Conservation (phyloP, 441 rosid genomes). For the Arabidopsis lyrata region DNA sequence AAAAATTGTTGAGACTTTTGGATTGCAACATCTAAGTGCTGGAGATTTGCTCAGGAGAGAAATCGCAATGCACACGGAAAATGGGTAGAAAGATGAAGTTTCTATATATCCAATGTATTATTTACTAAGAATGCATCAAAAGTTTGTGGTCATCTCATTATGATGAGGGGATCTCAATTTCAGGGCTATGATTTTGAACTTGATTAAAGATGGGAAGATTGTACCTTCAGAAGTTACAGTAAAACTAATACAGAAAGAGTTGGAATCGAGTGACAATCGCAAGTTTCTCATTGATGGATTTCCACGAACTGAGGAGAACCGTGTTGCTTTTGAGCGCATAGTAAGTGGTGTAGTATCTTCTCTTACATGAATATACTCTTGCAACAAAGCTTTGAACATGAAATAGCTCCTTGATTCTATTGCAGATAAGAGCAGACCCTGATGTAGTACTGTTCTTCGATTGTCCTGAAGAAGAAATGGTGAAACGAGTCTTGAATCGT, state of each 20-base stretch:
- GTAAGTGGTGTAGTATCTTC: conserved; percentile 49
- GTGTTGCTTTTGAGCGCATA: conserved; percentile 65
- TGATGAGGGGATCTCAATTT: conserved; percentile 35
- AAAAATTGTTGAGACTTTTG: conserved; percentile 69
- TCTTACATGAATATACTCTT: background rate
- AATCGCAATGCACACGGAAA: conserved; percentile 57
- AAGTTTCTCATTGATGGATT: conserved; percentile 87
- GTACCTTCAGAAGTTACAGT: conserved; percentile 82
- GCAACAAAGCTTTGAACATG: background rate
- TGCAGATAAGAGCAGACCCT: conserved; percentile 82
- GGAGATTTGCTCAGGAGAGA: conserved; percentile 78
- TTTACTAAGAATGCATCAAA: conserved; percentile 2
- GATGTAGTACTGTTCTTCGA: conserved; percentile 83
- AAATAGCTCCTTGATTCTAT: conserved; percentile 5
- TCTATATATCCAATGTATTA: background rate
- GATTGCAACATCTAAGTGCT: conserved; percentile 74
- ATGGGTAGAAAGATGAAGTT: conserved; percentile 54
- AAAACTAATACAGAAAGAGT: conserved; percentile 63
- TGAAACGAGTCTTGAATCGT: conserved; percentile 83
- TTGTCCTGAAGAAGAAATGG: conserved; percentile 93
- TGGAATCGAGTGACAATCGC: conserved; percentile 55
- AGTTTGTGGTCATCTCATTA: conserved; percentile 31
- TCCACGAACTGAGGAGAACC: conserved; percentile 80
- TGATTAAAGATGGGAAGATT: conserved; percentile 76
- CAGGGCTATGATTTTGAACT: conserved; percentile 70